These are phyloP conservation scores for Tieghemostelium lacteum DNA, from an alignment of 78 protist species.

Conservation along the genomic window DNA sequence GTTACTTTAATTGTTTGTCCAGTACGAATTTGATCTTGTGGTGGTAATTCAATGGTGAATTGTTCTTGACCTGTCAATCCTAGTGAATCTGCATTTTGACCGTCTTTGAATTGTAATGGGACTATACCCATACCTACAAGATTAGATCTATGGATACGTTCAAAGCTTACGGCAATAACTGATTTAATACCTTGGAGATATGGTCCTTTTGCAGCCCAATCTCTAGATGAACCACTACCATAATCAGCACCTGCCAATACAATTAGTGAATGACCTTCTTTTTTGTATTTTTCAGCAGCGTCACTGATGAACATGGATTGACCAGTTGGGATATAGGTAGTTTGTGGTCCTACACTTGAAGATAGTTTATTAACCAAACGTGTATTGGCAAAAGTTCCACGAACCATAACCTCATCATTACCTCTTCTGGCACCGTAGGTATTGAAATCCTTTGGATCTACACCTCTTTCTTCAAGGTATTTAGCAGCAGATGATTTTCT, in stretches of 20 bases:
- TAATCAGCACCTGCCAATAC: constrained; percentile 92
- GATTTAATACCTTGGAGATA: constrained; percentile 88
- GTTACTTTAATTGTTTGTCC: constrained; percentile 81
- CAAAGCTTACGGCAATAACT: constrained; percentile 91
- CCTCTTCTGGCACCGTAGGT: constrained; percentile 95
- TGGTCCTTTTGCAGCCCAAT: constrained; percentile 97
- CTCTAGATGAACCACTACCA: constrained; percentile 91
- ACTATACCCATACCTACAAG: constrained; percentile 92
- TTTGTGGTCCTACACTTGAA: constrained; percentile 86
- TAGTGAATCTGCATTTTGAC: constrained; percentile 82
- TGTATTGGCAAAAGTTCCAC: constrained; percentile 93
- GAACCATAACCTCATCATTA: constrained; percentile 90
- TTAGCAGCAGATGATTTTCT: constrained; percentile 90
- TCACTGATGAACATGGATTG: constrained; percentile 85
- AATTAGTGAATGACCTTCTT: constrained; percentile 62
- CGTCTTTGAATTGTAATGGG: constrained; percentile 89
- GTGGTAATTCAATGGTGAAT: constrained; percentile 72
- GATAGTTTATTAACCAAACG: constrained; percentile 83
- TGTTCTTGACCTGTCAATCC: constrained; percentile 90
- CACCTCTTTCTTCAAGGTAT: constrained; percentile 80
- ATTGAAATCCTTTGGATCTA: constrained; percentile 85
- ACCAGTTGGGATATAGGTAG: constrained; percentile 88
- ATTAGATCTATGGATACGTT: constrained; percentile 89
- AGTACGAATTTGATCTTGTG: constrained; percentile 57
- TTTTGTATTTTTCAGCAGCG: constrained; percentile 84